phyloP scores from a whole-genome alignment of 257 asterid species.

The Parsonsia alboflavescens region DNA sequence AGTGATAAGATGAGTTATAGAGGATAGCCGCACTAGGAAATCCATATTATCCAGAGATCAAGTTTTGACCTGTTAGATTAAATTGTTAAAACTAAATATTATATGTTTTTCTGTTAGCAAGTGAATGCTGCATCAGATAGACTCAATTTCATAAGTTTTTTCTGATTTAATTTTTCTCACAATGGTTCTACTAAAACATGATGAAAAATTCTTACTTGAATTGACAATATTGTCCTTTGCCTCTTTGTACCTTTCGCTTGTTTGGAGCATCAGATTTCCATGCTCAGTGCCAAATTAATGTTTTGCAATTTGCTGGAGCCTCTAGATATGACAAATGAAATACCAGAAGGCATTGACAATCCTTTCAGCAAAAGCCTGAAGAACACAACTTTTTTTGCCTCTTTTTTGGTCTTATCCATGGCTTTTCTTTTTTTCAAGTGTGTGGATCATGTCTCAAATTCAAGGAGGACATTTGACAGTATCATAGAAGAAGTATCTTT shows the following conservation, averaged over 20 bases:
- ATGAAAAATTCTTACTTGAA: not conserved
- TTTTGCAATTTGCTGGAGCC: slow-evolving; percentile 43
- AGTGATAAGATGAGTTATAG: not conserved
- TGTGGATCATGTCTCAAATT: slow-evolving; percentile 52
- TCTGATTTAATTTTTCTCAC: not conserved
- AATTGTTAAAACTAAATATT: not conserved
- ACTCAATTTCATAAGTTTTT: not conserved
- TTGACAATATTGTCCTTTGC: not conserved
- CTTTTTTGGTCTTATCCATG: slow-evolving; percentile 46
- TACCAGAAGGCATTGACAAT: slow-evolving; percentile 23
- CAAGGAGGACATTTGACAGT: slow-evolving; percentile 49
- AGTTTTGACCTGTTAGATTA: not conserved
- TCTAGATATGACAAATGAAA: slow-evolving; percentile 25
- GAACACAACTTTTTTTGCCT: slow-evolving; percentile 46
- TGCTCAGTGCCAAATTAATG: slow-evolving; percentile 45
- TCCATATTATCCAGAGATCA: not conserved
- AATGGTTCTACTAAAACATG: not conserved
- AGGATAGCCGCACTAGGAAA: not conserved
- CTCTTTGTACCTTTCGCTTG: not conserved
- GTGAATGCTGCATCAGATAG: not conserved
- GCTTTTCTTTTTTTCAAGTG: slow-evolving; percentile 66
- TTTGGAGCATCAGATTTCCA: slow-evolving; percentile 58
- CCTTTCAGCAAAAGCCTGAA: slow-evolving; percentile 39
- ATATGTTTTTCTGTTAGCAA: not conserved
- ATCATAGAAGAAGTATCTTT: slow-evolving; percentile 58